Evolutionary conservation across 495 filamentous ascomycete genomes (phyloP), one percentile per base, ranked within the genome.

Genomic region (Penicillium turbatum): DNA sequence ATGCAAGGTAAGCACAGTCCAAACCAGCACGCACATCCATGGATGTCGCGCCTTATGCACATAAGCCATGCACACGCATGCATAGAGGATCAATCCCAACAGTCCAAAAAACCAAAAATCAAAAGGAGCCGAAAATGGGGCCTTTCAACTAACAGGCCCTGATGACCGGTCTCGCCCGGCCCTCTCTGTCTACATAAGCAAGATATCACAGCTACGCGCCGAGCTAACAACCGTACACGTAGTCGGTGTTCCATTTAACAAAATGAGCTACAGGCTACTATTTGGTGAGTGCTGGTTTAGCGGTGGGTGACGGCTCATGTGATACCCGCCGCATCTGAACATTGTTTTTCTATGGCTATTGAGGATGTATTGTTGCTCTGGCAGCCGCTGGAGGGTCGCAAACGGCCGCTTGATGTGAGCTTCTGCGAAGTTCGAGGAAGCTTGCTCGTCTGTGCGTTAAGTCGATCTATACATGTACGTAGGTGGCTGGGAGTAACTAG

Each of bases 271-370:
- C 64, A 67, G 70, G 16, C 67, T 76, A 24, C 73, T 71, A 0
- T 63, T 68, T 27, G 72, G 79, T 19, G 73, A 71, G 1, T 50
- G 53, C 8, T 82, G 76, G 76, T 67, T 57, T 26, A 65, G 56
- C 4, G 63, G 63, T 21, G 64, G 74, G 27, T 70, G 53, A 74
- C 75, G 2, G 76, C 71, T 1, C 75, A 78, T 61, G 75, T 74
- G 0, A 75, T 75, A 61, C 69, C n/a, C 64, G 15, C 73, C 77
- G 0, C 72, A 71, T 62, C 72, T 16, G 69, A 70, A 5, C 73
- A 80, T 54, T 74, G 77, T 2, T 68, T 70, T 1, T 72, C 71
- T 0, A 73, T 75, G 72, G 74, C 73, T 0, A 41, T 79, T 21
- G 74, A 80, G 40, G 75, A 78, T 66, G 66, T 57, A 0, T 71